Conservation (phyloP, 1,139 yeast species). For the Pichia sp. region DNA sequence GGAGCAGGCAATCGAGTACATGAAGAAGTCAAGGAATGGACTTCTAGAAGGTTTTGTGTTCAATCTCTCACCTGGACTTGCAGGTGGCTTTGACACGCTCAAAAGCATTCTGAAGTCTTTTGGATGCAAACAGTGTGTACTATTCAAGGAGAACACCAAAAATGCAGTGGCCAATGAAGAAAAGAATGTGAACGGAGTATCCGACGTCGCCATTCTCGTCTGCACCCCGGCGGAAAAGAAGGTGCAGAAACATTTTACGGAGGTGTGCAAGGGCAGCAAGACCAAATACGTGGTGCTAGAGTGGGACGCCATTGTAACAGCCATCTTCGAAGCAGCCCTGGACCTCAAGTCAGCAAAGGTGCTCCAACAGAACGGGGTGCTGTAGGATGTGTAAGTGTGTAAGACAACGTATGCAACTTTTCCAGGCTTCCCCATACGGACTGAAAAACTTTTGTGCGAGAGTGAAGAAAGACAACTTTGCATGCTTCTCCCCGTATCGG, state of each 20-base stretch:
- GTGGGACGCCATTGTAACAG: slow-evolving; percentile 67
- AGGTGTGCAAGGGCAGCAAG: slow-evolving; percentile 30
- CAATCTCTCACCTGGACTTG: slow-evolving; percentile 57
- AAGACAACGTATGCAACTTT: too few species aligned
- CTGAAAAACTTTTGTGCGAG: neutral
- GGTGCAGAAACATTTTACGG: slow-evolving; percentile 40
- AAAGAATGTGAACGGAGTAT: slow-evolving; percentile 1
- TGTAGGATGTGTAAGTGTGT: neutral
- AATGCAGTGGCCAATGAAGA: slow-evolving; percentile 14
- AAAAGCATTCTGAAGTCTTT: slow-evolving; percentile 62
- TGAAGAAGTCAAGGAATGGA: slow-evolving; percentile 30
- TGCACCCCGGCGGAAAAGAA: slow-evolving; percentile 40
- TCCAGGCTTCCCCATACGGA: neutral
- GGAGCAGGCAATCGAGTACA: slow-evolving; percentile 31
- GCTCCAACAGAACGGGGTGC: slow-evolving; percentile 5
- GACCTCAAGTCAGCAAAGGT: neutral
- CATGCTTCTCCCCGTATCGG: neutral
- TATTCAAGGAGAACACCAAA: slow-evolving; percentile 27
- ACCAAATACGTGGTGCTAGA: slow-evolving; percentile 40
- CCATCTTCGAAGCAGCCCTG: slow-evolving; percentile 43
- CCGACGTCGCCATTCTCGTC: slow-evolving; percentile 22
- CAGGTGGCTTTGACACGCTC: slow-evolving; percentile 66
- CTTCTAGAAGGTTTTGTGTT: slow-evolving; percentile 47
- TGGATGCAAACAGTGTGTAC: slow-evolving; percentile 44
- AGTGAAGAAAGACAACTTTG: neutral